Evolutionary conservation across 805 yeast species (phyloP), one percentile per base, ranked within the genome.

Genomic region (Starmerella bombicola): DNA sequence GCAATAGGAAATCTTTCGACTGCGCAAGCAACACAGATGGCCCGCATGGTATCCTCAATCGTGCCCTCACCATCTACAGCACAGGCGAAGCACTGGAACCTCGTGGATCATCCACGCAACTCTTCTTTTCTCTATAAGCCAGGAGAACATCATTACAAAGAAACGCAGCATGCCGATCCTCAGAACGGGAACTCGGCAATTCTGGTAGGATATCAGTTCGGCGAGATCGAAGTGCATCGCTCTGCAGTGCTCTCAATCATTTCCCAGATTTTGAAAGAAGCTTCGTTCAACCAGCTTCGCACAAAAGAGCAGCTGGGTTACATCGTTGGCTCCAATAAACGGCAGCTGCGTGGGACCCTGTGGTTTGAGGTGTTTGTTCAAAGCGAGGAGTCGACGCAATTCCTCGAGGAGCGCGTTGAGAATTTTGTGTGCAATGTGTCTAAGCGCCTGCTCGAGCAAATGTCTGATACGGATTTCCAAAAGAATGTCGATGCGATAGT

Each of bases 241-340:
- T 62, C 74, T 33, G 70, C 76, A 0, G 55, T 71, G 40, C 68
- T 80, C 10, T 83, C 78, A 37, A 61, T 88, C 38, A 60, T 83
- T 35, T 72, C 80, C 0, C 88, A 81, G 46, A 70, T 85, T 47
- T 65, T 80, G 37, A 74, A 72, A 50, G 96, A 88, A 57, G 96
- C 95, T 4, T 80, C 88, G 43, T 91, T 88, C 61, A 78, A 83
- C 55, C 80, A 80, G 47, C 68, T 88, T 43, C 73, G 98, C 60
- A 88, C 98, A 5, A 79, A 83, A 53, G 97, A 88, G 62, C 97
- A 91, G 60, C 68, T 88, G 24, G 98, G 98, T 2, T 88, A 88
- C 55, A 85, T 88, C 47, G 98, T 88, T 0, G 84, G 83, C 56
- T 76, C 91, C 33, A 81, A 93, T 0, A 63, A 71, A 20, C 66